Conservation (phyloP, 441 rosid genomes). For the Pelargonium myrrhifolium region DNA sequence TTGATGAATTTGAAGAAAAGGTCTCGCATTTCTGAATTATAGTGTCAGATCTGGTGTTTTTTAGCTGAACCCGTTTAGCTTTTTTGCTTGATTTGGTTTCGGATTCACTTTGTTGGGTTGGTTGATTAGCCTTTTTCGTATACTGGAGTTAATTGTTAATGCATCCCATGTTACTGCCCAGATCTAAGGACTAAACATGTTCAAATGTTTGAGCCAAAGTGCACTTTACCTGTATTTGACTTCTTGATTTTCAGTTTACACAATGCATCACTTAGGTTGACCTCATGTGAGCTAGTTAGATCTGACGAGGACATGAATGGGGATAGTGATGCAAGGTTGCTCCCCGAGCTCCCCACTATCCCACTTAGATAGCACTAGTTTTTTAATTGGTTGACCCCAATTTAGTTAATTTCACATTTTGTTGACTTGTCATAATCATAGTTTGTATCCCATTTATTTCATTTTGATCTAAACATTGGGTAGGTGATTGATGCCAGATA, state of each 20-base stretch:
- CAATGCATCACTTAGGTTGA: not conserved
- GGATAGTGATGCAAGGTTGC: not conserved
- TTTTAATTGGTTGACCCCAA: not conserved
- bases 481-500: too few species aligned
- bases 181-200: not conserved
- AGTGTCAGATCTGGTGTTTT: not conserved
- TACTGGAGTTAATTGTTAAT: not conserved
- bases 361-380: not conserved
- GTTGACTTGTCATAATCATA: too few species aligned
- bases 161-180: not conserved
- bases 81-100: constrained; percentile 5
- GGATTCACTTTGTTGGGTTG: not conserved
- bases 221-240: not conserved
- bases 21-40: not conserved
- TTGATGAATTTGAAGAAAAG: not conserved
- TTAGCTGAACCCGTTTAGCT: not conserved
- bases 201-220: not conserved
- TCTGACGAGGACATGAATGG: not conserved
- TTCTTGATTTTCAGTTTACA: not conserved
- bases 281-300: not conserved
- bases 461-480: too few species aligned
- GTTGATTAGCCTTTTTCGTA: not conserved
- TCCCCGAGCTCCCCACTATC: not conserved
- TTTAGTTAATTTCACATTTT: not conserved
- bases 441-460: too few species aligned